These are phyloP conservation scores for Zymoseptoria ardabiliae DNA, from an alignment of 2,329 filamentous ascomycete genomes.

Conservation along the genomic window DNA sequence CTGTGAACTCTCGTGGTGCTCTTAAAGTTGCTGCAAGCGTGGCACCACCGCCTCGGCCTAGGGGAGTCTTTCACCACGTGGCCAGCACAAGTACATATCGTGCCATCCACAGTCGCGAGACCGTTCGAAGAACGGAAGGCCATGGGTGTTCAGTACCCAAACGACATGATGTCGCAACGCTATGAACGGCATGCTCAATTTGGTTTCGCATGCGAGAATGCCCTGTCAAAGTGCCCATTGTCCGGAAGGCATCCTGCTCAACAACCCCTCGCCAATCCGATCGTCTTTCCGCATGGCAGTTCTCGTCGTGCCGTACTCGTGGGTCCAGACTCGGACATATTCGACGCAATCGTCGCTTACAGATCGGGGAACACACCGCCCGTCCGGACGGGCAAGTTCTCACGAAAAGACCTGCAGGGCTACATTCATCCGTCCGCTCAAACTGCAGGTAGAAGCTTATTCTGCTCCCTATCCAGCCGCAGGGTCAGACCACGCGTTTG, in stretches of 20 bases:
- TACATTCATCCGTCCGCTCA: too few relatives aligned
- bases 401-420: not conserved
- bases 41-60: not conserved
- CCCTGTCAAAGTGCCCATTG: too few relatives aligned
- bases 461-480: not conserved
- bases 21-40: not conserved
- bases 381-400: not conserved
- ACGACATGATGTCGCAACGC: too few relatives aligned
- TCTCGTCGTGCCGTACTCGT: too few relatives aligned
- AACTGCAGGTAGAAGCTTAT: not conserved
- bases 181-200: too few relatives aligned
- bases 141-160: not conserved
- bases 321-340: too few relatives aligned
- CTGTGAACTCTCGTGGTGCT: not conserved
- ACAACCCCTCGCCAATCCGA: too few relatives aligned
- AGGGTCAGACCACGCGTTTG: not conserved
- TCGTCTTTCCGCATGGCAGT: too few relatives aligned
- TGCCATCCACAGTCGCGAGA: not conserved
- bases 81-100: not conserved
- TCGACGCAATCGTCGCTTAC: too few relatives aligned
- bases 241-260: too few relatives aligned
- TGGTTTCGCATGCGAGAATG: too few relatives aligned
- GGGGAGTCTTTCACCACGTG: not conserved
- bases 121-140: not conserved
- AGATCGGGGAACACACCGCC: too few relatives aligned